A percentile compares a stretch with the other conserved stretches of the same genome.
Conservation (phyloP, 257 asterid species). For the Datura wrightii region DNA sequence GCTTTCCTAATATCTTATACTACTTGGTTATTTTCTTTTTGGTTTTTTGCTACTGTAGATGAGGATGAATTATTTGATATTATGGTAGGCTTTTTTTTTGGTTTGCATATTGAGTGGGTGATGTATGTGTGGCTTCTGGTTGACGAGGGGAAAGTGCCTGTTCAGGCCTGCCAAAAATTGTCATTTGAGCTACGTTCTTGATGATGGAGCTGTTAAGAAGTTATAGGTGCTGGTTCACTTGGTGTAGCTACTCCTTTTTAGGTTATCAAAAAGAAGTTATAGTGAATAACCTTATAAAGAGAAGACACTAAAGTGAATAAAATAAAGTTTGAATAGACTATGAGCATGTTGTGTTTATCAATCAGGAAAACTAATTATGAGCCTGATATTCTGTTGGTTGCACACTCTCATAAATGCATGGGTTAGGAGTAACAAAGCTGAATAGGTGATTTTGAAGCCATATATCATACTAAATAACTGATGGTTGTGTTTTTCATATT, state of each 20-base stretch:
- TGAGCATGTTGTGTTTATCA: neutral
- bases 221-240: neutral
- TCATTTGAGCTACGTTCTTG: neutral
- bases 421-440: neutral
- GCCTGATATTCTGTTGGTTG: constrained; percentile 15
- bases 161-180: neutral
- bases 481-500: neutral
- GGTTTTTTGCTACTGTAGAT: neutral
- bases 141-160: neutral
- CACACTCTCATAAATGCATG: constrained; percentile 8
- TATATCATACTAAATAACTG: neutral
- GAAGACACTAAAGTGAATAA: neutral
- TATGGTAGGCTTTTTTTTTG: neutral
- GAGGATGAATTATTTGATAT: constrained; percentile 12
- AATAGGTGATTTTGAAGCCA: neutral
- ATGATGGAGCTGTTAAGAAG: constrained; percentile 17
- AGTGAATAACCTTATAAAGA: neutral
- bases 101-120: neutral
- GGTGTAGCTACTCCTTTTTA: neutral
- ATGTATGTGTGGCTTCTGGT: constrained; percentile 2
- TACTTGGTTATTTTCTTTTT: constrained; percentile 17
- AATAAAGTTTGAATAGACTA: neutral
- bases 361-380: neutral
- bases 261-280: neutral
- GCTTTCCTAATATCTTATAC: constrained; percentile 31